Evolutionary conservation across 2,329 filamentous ascomycete species (phyloP), one percentile per base, ranked within the genome.

Genomic region (Calonectria multiphialidica): DNA sequence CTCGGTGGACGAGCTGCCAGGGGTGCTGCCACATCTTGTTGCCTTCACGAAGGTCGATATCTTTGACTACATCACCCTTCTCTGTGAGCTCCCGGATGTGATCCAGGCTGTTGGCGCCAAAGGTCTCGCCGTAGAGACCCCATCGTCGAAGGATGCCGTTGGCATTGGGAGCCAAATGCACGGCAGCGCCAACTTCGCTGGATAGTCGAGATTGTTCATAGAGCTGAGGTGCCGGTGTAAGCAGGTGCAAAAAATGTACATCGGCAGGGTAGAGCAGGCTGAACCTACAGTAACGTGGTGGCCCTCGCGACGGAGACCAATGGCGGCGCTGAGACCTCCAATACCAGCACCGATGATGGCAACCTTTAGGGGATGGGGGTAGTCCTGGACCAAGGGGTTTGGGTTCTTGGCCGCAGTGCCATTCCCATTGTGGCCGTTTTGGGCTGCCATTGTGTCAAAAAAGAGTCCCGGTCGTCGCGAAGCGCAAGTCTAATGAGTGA

Each of bases 91-190:
- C 85, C 63, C 74, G 62, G 47, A 63, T 81, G 77, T 82, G 75
- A 66, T 78, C 66, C 77, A 82, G 55, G 71, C 77, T 63, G 82
- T 84, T 66, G 83, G 81, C 85, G 9, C 84, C 84, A 42, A 85
- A 81, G 1, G 75, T 70, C 75, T 86, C 84, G 13, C 83, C 82
- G 2, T 77, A 76, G 30, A 87, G 80, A 18, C 84, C 85, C 74
- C 82, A 82, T 63, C 82, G 79, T 2, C 83, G 81, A 12, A 93
- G 83, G 2, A 93, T 80, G 0, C 90, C 89, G 79, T 92, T 91
- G 8, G 87, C 83, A 77, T 93, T 93, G 1, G 92, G 90, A 0
- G 89, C 87, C 5, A 93, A 78, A 76, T 93, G 90, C 23, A 93
- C 86, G 0, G 90, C 91, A 3, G 91, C 90, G 0, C 91, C 91